A percentile compares a stretch with the other conserved stretches of the same genome.
Evolutionary conservation across 805 yeast genomes (phyloP).

Genomic region (Pichia cephalocereana): DNA sequence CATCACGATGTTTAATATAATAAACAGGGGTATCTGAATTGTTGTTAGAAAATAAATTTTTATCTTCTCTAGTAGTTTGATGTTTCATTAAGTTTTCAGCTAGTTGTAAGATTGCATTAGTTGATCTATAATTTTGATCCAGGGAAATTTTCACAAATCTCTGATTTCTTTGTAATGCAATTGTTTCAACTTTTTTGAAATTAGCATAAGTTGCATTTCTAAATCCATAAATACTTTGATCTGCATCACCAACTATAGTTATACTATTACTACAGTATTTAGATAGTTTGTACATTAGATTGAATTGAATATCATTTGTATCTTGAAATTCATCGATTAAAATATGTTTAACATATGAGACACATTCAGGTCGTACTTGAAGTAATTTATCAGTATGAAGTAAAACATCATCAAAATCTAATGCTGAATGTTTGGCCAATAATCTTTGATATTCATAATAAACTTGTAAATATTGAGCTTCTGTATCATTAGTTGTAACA

Average conservation of each 20-base stretch:
- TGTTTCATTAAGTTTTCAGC: conserved; percentile 61
- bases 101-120: conserved; percentile 50
- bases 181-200: conserved; percentile 44
- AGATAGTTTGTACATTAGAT: conserved; percentile 49
- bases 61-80: conserved; percentile 39
- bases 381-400: conserved; percentile 46
- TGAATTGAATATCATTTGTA: conserved; percentile 69
- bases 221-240: conserved; percentile 88
- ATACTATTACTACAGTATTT: conserved; percentile 41
- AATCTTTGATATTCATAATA: conserved; percentile 46
- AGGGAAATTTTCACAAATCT: conserved; percentile 31
- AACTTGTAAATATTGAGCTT: conserved; percentile 29
- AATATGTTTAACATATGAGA: conserved; percentile 52
- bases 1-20: conserved; percentile 25
- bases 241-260: conserved; percentile 94
- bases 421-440: conserved; percentile 32
- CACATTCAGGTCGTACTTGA: conserved; percentile 30
- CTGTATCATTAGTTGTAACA: conserved; percentile 17
- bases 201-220: conserved; percentile 69
- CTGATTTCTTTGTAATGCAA: conserved; percentile 19
- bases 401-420: conserved; percentile 84
- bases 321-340: conserved; percentile 95
- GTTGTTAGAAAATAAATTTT: conserved; percentile 40
- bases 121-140: conserved; percentile 73
- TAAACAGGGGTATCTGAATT: conserved; percentile 37